Conservation (phyloP, 1,139 yeast species). For the Geotrichum carabidarum region DNA sequence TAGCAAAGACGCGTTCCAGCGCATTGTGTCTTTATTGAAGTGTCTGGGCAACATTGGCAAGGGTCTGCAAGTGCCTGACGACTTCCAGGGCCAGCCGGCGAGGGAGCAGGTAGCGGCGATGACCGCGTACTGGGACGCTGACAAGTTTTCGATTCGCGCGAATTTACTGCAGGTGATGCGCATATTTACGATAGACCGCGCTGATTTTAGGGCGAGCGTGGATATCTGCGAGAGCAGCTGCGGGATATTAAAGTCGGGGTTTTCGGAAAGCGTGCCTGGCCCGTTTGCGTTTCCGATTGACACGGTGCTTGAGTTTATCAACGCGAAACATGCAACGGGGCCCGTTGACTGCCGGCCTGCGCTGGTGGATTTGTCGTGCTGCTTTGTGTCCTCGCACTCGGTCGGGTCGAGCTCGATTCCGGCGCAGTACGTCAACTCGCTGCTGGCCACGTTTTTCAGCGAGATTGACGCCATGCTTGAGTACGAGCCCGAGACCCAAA, state of each 20-base stretch:
- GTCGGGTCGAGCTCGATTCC: slow-evolving; percentile 12
- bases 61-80: slow-evolving; percentile 45
- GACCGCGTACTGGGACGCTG: slow-evolving; percentile 37
- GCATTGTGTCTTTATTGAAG: slow-evolving; percentile 46
- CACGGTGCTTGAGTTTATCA: slow-evolving; percentile 46
- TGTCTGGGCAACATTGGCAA: slow-evolving; percentile 66
- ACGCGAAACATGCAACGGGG: slow-evolving; percentile 29
- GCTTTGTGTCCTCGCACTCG: slow-evolving; percentile 16
- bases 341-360: slow-evolving; percentile 6
- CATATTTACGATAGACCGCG: slow-evolving; percentile 43
- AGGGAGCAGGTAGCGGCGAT: slow-evolving; percentile 17
- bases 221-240: slow-evolving; percentile 54
- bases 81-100: slow-evolving; percentile 29
- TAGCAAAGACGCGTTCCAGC: slow-evolving; percentile 16
- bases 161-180: slow-evolving; percentile 43
- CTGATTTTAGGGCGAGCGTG: slow-evolving; percentile 38
- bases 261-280: slow-evolving; percentile 16
- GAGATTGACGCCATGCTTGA: slow-evolving; percentile 15
- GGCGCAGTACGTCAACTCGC: slow-evolving; percentile 18
- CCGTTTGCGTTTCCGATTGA: slow-evolving; percentile 20
- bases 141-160: slow-evolving; percentile 42
- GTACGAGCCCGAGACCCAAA: slow-evolving; percentile 29
- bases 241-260: slow-evolving; percentile 50
- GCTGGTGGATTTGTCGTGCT: slow-evolving; percentile 11
- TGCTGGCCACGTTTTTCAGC: slow-evolving; percentile 26